Evolutionary conservation across 306 rosid species (phyloP), one percentile per base, ranked within the genome.

Genomic region (Castanopsis chinensis): DNA sequence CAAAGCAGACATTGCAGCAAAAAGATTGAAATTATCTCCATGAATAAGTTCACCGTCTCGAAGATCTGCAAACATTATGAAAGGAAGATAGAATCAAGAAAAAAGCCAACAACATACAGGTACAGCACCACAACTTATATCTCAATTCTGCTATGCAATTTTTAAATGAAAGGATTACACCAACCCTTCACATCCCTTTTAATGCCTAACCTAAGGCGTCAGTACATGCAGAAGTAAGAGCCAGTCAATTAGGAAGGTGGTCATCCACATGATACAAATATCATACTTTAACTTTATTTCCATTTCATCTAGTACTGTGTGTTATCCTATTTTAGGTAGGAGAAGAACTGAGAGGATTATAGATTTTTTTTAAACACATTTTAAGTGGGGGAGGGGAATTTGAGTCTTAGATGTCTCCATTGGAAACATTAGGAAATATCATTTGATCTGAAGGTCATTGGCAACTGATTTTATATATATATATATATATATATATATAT

Each of bases 1-100:
- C 65, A 95, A 81, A 23, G 98, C 98, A 72, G 98, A 92, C 99
- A 95, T 92, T 77, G 99, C 99, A 61, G 99, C 90, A 79, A 88
- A 95, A 30, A 95, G 98, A 83, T 95, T 91, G 86, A 95, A 95
- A 84, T 91, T 95, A 35, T 92, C 98, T 6, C 98, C 99, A 43
- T 91, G 95, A 87, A 95, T 87, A 53, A 95, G 97, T 86, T 92
- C 92, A 71, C 99, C 98, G 25, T 95, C 98, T 86, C 77, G 91
- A 89, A 95, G 99, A 91, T 92, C 99, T 95, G 90, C 77, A 75
- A 78, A 80, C 32, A 80, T 73, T 53, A 72, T 21, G 8, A 55
- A 84, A 70, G 32, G 52, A 14, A 54, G 64, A 53, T 79, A 23
- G 25, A 67, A 65, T 43, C 37, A 25, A 77, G n/a, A 68, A 69